Base-by-base conservation (phyloP, 352 stramenopile species). In the Halophytophthora batemanensis region DNA sequence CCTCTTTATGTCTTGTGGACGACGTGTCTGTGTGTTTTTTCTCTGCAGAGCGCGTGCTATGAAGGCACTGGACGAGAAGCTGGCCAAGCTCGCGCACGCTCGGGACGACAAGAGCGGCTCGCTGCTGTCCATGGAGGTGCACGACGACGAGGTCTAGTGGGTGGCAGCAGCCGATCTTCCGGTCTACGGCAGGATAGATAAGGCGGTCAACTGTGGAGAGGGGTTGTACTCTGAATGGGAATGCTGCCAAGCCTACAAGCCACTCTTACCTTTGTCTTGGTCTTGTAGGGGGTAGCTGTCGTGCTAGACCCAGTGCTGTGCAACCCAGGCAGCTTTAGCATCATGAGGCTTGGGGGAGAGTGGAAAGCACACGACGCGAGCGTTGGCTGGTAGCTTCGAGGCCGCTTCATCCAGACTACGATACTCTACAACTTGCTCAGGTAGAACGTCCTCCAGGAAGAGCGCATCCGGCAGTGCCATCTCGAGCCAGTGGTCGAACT, bases 401-500 rank as follows among this genome's bases (percentile, higher is more conserved):
- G 51, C 47, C 11, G 48, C 23, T 21, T 56, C 41, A 4, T 74
- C 61, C 3, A 82, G 33, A 34, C 70, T 82, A 28, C 72, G 66
- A 59, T 86, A 95, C 37, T 95, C 85, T 28, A 88, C 64, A n/a
- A 95, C 69, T 23, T 69, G 58, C n/a, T 45, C 64, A 6, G 77
- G 66, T 28, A 82, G 58, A 5, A 60, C 36, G 17, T 77, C 56
- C 19, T 93, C 62, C 3, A 90, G 36, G 37, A 79, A 78, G 8
- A 36, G 23, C 12, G 64, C 62, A 8, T 45, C 18, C 5, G 52
- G 53, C 2, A 77, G 36, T 4, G 63, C 61, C 76, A 91, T 87
- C 66, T 95, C 84, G 17, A 93, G 66, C 84, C 80, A 95, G 47
- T 95, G 86, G 45, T 95, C 86, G 45, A 95, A 84, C 57, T 91